Evolutionary conservation across 2,329 filamentous ascomycete species (phyloP), one percentile per base, ranked within the genome.

Genomic region (Aspergillus viridinutans): DNA sequence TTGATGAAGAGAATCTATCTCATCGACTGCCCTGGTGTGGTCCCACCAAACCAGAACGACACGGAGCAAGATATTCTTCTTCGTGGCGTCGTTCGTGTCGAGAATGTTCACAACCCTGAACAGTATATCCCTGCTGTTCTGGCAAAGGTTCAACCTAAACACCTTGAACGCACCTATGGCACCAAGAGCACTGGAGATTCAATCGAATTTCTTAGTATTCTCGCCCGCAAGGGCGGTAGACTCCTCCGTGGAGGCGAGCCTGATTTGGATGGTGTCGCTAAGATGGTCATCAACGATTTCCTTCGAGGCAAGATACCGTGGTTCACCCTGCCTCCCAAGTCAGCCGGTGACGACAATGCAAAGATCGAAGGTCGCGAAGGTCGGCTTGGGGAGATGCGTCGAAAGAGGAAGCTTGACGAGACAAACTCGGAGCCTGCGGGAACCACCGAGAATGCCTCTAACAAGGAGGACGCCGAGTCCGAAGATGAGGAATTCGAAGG

Each of bases 261-360:
- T 3, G 94, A 99, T 73, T 78, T 97, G 55, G 93, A 97, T 67
- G 92, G 92, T 67, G 92, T 96, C 50, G 94, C 94, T 1, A 96
- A 96, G 76, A 96, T 96, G 86, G 89, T 99, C 0, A 78, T 99
- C 58, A 97, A 96, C 68, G 94, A 99, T 70, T 99, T 97, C 72
- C 85, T 97, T 69, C 81, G 94, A 61, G 94, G 94, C 56, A 97
- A 93, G 76, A 90, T 97, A 26, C 94, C 94, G 1, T 99, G 95
- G 94, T 99, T 92, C 70, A 94, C 90, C 0, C 86, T 91, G 8
- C 87, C 92, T 9, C 91, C 92, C 1, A 76, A 81, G 14, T 69
- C 74, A 50, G 79, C 77, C 9, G 78, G 78, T 6, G 82, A 83
- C 32, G 79, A 76, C 14, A 76, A 76, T 10, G 77, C 72, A 48